phyloP scores from a whole-genome alignment of 2,329 filamentous ascomycete species.

The Monosporascus sp. region DNA sequence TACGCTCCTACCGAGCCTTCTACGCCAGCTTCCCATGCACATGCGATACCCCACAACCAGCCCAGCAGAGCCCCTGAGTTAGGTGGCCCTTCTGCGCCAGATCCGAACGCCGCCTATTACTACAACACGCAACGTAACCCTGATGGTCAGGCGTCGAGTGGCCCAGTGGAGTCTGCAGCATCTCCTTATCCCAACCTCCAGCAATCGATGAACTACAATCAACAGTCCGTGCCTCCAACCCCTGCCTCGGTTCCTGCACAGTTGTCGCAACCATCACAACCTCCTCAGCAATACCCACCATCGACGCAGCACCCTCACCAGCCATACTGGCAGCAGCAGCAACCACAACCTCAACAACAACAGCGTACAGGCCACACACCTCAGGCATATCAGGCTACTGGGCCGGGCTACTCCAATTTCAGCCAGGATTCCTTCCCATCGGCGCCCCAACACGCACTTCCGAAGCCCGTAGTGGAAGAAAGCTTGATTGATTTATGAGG shows the following conservation, averaged over 20 bases:
- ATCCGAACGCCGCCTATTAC: constrained; percentile 55
- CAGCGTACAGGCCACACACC: constrained; percentile 38
- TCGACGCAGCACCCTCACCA: constrained; percentile 31
- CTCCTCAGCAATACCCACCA: constrained; percentile 26
- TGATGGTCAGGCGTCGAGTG: constrained; percentile 31
- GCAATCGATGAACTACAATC: constrained; percentile 39
- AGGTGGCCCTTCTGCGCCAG: constrained; percentile 32
- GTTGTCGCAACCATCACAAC: constrained; percentile 21
- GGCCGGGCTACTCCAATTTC: constrained; percentile 42
- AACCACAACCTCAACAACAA: constrained; percentile 30
- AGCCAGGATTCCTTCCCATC: constrained; percentile 59
- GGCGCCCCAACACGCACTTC: constrained; percentile 57
- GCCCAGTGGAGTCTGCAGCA: constrained; percentile 35
- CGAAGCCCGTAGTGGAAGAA: constrained; percentile 61
- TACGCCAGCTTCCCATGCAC: constrained; percentile 21
- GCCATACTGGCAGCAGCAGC: constrained; percentile 45
- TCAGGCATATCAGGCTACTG: constrained; percentile 27
- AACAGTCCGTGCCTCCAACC: constrained; percentile 37
- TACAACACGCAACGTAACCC: constrained; percentile 35
- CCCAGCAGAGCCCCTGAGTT: constrained; percentile 23
- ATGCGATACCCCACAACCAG: constrained; percentile 23
- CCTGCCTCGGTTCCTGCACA: constrained; percentile 22
- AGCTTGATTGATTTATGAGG: constrained; percentile 69
- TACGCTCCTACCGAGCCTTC: constrained; percentile 28
- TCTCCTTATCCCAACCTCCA: constrained; percentile 50